A percentile compares a stretch with the other conserved stretches of the same genome.
Evolutionary conservation across 257 asterid genomes (phyloP).

Genomic region (Fraxinus pennsylvanica): DNA sequence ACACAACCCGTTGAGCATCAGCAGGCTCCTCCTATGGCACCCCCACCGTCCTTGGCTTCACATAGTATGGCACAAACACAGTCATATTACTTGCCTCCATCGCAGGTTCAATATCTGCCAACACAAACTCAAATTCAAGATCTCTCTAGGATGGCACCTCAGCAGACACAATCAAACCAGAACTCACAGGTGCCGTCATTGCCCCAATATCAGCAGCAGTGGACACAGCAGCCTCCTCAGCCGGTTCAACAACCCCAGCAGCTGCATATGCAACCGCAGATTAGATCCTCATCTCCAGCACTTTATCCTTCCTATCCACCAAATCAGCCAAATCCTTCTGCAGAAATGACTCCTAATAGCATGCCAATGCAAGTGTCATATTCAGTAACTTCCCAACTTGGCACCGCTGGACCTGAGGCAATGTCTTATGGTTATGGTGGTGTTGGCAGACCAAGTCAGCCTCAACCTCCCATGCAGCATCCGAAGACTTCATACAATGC

Average conservation of each 20-base stretch:
- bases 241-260: slow-evolving; percentile 52
- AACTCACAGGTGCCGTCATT: slow-evolving; percentile 51
- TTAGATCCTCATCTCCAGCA: slow-evolving; percentile 60
- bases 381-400: slow-evolving; percentile 53
- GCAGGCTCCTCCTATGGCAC: slow-evolving; percentile 56
- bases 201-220: slow-evolving; percentile 72
- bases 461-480: slow-evolving; percentile 45
- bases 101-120: slow-evolving; percentile 64
- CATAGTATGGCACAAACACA: slow-evolving; percentile 57
- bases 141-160: not conserved
- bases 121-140: slow-evolving; percentile 44
- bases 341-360: slow-evolving; percentile 65
- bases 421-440: slow-evolving; percentile 60
- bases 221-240: slow-evolving; percentile 64
- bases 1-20: slow-evolving; percentile 55
- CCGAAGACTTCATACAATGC: slow-evolving; percentile 53
- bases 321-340: slow-evolving; percentile 56
- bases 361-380: slow-evolving; percentile 68
- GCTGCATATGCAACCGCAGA: slow-evolving; percentile 60
- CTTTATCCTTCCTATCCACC: slow-evolving; percentile 61
- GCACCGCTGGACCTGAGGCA: slow-evolving; percentile 51
- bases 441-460: slow-evolving; percentile 63
- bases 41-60: slow-evolving; percentile 58
- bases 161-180: slow-evolving; percentile 34
- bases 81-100: slow-evolving; percentile 55